Evolutionary conservation across 805 yeast genomes (phyloP).

Genomic region (Myxozyma neotropica): DNA sequence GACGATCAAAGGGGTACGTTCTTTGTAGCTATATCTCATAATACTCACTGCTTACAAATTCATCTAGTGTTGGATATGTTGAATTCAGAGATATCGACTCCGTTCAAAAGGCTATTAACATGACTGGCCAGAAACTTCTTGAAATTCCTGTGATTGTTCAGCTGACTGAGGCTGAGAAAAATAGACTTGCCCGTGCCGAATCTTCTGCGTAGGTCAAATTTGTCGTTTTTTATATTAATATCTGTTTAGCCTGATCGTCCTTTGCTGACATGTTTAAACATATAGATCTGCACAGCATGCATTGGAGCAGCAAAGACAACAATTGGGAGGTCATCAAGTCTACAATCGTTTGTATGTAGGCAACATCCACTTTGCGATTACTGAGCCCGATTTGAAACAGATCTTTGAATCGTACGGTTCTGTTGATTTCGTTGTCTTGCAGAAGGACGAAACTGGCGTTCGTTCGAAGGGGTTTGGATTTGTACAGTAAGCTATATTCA

Average conservation of each 20-base stretch:
- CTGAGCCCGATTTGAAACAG: constrained; percentile 70
- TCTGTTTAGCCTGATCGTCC: no score
- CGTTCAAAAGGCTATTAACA: constrained; percentile 40
- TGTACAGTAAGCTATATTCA: constrained; percentile 51
- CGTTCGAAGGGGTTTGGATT: constrained; percentile 88
- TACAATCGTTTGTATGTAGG: constrained; percentile 40
- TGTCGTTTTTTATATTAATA: neutral
- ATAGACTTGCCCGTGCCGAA: constrained; percentile 37
- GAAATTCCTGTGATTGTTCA: constrained; percentile 44
- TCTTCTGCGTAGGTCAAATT: constrained; percentile 30
- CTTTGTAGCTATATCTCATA: neutral
- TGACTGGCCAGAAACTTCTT: constrained; percentile 42
- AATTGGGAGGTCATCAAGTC: constrained; percentile 15
- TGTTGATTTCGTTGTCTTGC: constrained; percentile 80
- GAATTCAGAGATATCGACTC: constrained; percentile 40
- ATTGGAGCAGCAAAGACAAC: constrained; percentile 29
- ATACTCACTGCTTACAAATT: neutral
- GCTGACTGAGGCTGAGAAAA: constrained; percentile 43
- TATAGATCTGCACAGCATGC: constrained; percentile 32
- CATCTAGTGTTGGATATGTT: constrained; percentile 41
- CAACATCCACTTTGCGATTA: constrained; percentile 43
- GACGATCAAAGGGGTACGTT: constrained; percentile 42
- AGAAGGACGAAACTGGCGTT: constrained; percentile 75
- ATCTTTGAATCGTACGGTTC: constrained; percentile 71
- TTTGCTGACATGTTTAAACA: neutral